A percentile compares a stretch with the other conserved stretches of the same genome.
These are phyloP conservation scores for Voacanga thouarsii DNA, from an alignment of 257 asterid genomes.

Conservation along the genomic window DNA sequence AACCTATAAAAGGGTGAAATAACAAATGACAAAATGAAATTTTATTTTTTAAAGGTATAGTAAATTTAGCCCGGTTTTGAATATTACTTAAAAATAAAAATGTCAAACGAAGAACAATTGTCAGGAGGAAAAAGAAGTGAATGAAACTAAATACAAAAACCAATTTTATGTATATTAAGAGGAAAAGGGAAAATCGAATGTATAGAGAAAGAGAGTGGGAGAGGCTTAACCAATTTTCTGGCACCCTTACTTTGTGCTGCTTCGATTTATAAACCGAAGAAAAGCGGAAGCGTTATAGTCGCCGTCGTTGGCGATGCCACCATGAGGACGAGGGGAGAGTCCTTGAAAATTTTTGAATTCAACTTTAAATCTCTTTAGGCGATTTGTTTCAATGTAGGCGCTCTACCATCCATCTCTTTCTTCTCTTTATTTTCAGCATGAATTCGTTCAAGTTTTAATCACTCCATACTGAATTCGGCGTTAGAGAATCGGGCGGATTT, in stretches of 20 bases:
- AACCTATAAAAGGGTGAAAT: too few species aligned
- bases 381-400: constrained; percentile 5
- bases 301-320: background rate
- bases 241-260: background rate
- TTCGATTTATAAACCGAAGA: constrained; percentile 6
- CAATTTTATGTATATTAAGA: background rate
- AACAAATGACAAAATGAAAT: too few species aligned
- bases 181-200: background rate
- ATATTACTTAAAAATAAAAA: too few species aligned
- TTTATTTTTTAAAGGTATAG: too few species aligned
- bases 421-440: background rate
- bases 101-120: background rate
- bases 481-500: background rate
- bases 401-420: background rate
- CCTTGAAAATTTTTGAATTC: background rate
- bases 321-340: background rate
- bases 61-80: too few species aligned
- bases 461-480: background rate
- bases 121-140: background rate
- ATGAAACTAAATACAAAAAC: too few species aligned
- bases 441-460: background rate
- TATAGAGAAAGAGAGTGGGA: background rate
- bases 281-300: constrained; percentile 1
- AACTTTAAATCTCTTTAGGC: background rate
- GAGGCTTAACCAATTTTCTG: background rate